Conservation (phyloP, 805 yeast species). For the Wickerhamiella kurtzmanii region DNA sequence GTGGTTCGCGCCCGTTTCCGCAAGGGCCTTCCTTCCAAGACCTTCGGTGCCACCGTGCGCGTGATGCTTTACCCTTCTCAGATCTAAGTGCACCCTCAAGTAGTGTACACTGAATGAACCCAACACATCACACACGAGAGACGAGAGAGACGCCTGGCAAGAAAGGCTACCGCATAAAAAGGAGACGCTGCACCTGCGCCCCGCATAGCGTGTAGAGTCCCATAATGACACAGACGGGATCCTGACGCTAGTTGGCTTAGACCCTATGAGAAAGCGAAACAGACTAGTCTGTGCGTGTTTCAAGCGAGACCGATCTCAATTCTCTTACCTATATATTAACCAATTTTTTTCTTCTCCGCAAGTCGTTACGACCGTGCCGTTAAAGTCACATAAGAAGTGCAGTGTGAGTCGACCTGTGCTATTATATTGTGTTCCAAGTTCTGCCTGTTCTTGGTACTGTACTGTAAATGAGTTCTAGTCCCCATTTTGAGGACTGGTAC, state of each 20-base stretch:
- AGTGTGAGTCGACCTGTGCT: too few relatives aligned
- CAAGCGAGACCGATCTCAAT: background rate
- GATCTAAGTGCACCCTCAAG: slow-evolving; percentile 53
- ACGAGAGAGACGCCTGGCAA: too few relatives aligned
- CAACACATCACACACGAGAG: too few relatives aligned
- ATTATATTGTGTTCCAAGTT: too few relatives aligned
- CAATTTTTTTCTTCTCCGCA: background rate
- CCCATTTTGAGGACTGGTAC: too few relatives aligned
- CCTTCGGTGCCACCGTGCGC: slow-evolving; percentile 99
- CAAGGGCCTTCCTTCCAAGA: slow-evolving; percentile 98
- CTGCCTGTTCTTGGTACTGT: too few relatives aligned
- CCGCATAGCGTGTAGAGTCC: background rate
- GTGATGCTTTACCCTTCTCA: slow-evolving; percentile 99
- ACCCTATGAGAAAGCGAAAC: too few relatives aligned
- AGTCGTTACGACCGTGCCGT: too few relatives aligned
- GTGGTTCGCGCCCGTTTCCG: slow-evolving; percentile 98
- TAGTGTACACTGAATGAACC: too few relatives aligned
- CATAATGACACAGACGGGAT: background rate
- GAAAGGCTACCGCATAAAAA: too few relatives aligned
- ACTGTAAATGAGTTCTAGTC: too few relatives aligned
- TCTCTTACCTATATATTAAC: background rate
- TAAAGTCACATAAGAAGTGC: too few relatives aligned
- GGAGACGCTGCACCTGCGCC: background rate
- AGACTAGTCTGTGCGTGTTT: background rate
- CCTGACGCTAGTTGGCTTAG: background rate